Evolutionary conservation across 2,329 filamentous ascomycete species (phyloP).

Genomic region (Botrytis fragariae): DNA sequence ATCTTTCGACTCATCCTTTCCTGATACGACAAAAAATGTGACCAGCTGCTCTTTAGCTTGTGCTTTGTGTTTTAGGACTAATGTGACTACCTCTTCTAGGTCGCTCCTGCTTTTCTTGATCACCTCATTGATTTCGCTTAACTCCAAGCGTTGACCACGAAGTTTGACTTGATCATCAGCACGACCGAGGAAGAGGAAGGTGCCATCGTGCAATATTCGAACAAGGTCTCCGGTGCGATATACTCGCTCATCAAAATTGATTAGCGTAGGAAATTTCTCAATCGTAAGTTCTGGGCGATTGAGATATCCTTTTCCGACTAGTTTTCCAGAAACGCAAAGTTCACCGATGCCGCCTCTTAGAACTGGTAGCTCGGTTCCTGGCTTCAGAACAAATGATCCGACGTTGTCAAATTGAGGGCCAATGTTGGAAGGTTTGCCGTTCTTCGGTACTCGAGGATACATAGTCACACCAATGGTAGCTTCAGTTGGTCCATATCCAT

Average conservation of each 20-base stretch:
- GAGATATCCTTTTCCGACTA: slow-evolving; percentile 88
- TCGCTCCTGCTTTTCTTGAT: slow-evolving; percentile 61
- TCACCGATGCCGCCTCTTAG: slow-evolving; percentile 79
- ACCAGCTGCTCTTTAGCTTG: slow-evolving; percentile 82
- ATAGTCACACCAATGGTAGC: slow-evolving; percentile 92
- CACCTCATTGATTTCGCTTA: slow-evolving; percentile 85
- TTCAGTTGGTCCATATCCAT: slow-evolving; percentile 89
- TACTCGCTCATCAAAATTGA: slow-evolving; percentile 56
- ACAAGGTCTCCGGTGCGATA: slow-evolving; percentile 92
- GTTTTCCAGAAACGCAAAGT: slow-evolving; percentile 79
- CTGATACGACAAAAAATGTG: slow-evolving; percentile 61
- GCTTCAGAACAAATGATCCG: slow-evolving; percentile 73
- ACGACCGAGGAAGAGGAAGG: slow-evolving; percentile 83
- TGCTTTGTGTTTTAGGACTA: slow-evolving; percentile 69
- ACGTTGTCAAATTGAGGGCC: slow-evolving; percentile 85
- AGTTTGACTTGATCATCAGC: slow-evolving; percentile 92
- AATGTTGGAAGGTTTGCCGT: slow-evolving; percentile 84
- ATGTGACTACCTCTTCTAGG: slow-evolving; percentile 68
- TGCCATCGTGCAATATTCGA: slow-evolving; percentile 72
- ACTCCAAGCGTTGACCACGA: slow-evolving; percentile 82
- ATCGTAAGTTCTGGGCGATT: slow-evolving; percentile 74
- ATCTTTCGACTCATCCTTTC: slow-evolving; percentile 31
- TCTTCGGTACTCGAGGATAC: slow-evolving; percentile 73
- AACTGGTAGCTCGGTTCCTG: slow-evolving; percentile 68
- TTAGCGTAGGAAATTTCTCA: slow-evolving; percentile 70